phyloP scores from a whole-genome alignment of 176 grass and related monocot species.

The bread wheat (Triticum aestivum) region DNA sequence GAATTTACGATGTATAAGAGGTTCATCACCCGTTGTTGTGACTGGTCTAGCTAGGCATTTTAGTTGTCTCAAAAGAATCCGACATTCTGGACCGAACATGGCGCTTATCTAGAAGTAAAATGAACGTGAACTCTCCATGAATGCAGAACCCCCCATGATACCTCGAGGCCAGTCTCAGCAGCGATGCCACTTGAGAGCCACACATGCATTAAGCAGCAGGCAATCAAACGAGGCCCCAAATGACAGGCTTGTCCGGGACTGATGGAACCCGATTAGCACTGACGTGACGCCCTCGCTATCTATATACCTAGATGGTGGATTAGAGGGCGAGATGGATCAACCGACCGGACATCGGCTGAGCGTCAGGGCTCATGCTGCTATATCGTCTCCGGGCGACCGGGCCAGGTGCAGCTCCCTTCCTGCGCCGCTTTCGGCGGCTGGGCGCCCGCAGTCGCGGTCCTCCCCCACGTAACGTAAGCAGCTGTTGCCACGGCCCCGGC shows the following conservation, averaged over 20 bases:
- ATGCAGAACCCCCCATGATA: not conserved
- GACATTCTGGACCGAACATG: constrained; percentile 15
- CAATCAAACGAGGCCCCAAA: constrained; percentile 8
- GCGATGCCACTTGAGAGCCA: not conserved
- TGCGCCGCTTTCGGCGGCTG: not conserved
- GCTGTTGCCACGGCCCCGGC: not conserved
- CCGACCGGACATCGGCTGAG: not conserved
- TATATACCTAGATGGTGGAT: not conserved
- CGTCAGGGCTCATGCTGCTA: not conserved
- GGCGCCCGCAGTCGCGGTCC: not conserved
- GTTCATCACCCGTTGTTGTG: not conserved
- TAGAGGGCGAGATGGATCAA: not conserved
- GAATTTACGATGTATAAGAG: too few relatives aligned
- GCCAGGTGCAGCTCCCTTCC: constrained; percentile 5
- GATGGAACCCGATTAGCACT: constrained; percentile 9
- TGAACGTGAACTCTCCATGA: not conserved
- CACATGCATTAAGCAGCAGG: not conserved
- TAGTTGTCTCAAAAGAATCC: not conserved
- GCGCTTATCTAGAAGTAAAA: not conserved
- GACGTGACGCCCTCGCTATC: not conserved
- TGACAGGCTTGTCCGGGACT: not conserved
- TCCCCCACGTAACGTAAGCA: not conserved
- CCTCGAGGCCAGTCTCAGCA: not conserved
- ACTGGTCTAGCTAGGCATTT: not conserved
- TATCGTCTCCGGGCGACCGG: not conserved